phyloP scores from a whole-genome alignment of 2,329 filamentous ascomycete genomes.

The Pseudogymnoascus destructans region DNA sequence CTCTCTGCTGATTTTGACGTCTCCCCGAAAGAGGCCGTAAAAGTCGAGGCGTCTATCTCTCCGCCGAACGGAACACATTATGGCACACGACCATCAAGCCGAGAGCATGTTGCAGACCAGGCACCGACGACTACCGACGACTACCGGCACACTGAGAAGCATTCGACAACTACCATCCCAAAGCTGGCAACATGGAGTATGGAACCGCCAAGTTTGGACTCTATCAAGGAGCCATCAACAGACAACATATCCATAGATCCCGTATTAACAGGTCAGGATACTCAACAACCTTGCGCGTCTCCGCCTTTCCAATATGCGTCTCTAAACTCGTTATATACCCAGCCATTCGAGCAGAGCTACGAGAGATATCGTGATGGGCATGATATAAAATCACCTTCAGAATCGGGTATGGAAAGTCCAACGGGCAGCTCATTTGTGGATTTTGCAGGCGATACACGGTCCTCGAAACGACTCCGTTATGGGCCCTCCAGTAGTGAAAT shows the following conservation, averaged over 20 bases:
- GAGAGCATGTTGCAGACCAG: background rate
- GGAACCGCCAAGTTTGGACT: background rate
- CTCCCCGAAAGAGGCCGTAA: background rate
- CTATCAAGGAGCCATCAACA: background rate
- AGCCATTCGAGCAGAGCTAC: constrained; percentile 18
- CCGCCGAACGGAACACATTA: background rate
- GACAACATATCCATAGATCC: constrained; percentile 16
- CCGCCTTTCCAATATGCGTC: constrained; percentile 9
- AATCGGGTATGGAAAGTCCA: constrained; percentile 17
- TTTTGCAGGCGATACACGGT: constrained; percentile 11
- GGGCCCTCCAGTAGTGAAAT: constrained; percentile 10
- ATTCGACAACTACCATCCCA: background rate
- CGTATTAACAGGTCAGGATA: constrained; percentile 10
- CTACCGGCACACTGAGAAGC: background rate
- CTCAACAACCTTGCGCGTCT: constrained; percentile 10
- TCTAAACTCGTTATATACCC: constrained; percentile 7
- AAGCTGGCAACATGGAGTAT: background rate
- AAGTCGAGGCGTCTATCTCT: background rate
- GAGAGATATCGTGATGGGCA: constrained; percentile 17
- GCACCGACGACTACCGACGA: background rate
- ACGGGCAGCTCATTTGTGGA: constrained; percentile 14
- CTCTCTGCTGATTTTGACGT: background rate
- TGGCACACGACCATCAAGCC: background rate
- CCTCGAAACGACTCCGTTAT: constrained; percentile 18
- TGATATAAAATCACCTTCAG: constrained; percentile 19